Evolutionary conservation across 176 grass and related monocot species (phyloP).

Genomic region (Carex littledalei): DNA sequence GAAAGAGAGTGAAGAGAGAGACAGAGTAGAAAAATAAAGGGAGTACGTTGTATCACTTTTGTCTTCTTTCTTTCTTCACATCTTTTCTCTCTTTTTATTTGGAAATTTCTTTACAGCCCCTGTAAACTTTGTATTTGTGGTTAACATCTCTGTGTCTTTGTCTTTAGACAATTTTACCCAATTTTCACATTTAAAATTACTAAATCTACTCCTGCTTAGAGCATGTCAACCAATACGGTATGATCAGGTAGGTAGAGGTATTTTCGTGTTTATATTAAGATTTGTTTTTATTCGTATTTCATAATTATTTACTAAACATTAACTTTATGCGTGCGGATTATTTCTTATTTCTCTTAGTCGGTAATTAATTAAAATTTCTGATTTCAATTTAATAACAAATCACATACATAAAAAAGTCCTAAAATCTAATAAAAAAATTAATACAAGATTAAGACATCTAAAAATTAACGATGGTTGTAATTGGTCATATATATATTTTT

Average conservation of each 20-base stretch:
- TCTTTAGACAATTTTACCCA: not conserved
- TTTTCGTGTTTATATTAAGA: not conserved
- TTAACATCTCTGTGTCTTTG: not conserved
- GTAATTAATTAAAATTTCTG: no score
- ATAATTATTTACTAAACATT: not conserved
- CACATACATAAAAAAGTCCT: not conserved
- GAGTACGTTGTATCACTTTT: not conserved
- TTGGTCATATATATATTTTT: not conserved
- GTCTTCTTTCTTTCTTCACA: not conserved
- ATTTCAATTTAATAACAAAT: no score
- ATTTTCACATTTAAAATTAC: no score
- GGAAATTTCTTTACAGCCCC: not conserved
- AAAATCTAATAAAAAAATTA: not conserved
- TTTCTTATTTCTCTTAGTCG: no score
- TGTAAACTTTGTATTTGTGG: not conserved
- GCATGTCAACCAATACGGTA: not conserved
- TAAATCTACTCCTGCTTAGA: not conserved
- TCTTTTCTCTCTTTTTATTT: not conserved
- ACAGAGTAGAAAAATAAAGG: conserved; percentile 19
- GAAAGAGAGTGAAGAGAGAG: not conserved
- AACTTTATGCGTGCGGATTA: not conserved
- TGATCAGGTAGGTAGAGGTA: not conserved
- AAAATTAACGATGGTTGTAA: not conserved
- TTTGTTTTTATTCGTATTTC: not conserved
- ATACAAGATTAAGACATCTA: not conserved